phyloP scores from a whole-genome alignment of 73 alveolate genomes.

The Halteria grandinella region DNA sequence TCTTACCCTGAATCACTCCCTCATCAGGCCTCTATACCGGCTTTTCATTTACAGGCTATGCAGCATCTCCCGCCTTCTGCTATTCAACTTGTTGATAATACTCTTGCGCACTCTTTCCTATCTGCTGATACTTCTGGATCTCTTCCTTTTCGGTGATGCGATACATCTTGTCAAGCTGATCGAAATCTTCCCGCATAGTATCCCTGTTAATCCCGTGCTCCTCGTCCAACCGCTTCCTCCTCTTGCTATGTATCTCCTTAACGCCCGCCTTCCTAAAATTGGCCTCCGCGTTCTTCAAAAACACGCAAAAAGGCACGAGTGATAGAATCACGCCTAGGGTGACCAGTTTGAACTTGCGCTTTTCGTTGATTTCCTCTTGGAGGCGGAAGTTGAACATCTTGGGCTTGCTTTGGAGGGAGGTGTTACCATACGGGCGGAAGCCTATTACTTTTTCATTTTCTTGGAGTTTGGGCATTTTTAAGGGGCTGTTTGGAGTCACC shows the following conservation, averaged over 20 bases:
- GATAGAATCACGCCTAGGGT: conserved; percentile 3
- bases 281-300: conserved; percentile 30
- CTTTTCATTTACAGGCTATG: background rate
- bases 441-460: conserved; percentile 12
- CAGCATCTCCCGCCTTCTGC: background rate
- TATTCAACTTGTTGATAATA: conserved; percentile 16
- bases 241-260: conserved; percentile 22
- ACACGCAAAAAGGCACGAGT: conserved; percentile 13
- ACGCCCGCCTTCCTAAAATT: conserved; percentile 40
- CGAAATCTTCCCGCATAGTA: conserved; percentile 21
- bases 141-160: conserved; percentile 69
- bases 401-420: background rate
- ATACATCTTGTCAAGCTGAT: conserved; percentile 41
- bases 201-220: conserved; percentile 72
- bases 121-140: conserved; percentile 46
- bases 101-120: conserved; percentile 64
- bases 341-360: background rate
- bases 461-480: conserved; percentile 27
- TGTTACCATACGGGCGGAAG: conserved; percentile 6
- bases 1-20: conserved; percentile 1
- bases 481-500: too few species aligned
- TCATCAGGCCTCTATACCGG: background rate
- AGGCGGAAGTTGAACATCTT: conserved; percentile 15
- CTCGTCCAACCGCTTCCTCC: conserved; percentile 64
- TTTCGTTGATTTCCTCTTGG: background rate